Evolutionary conservation across 306 rosid genomes (phyloP).

Genomic region (Cucumis hystrix): DNA sequence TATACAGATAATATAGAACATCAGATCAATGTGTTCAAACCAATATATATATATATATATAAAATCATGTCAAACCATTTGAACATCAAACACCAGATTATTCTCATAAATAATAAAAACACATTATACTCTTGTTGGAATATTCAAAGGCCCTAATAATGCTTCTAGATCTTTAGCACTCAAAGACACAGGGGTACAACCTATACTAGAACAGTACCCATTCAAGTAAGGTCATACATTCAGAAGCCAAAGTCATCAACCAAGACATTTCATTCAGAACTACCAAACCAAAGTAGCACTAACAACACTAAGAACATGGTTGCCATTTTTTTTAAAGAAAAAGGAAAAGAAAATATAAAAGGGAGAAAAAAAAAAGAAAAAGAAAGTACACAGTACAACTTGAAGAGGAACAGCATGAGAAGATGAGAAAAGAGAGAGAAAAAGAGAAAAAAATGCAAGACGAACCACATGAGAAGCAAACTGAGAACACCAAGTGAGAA

Average conservation of each 20-base stretch:
- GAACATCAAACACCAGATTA: neutral
- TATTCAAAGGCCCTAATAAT: neutral
- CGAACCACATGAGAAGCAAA: no score
- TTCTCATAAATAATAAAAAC: slow-evolving; percentile 2
- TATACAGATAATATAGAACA: neutral
- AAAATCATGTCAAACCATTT: neutral
- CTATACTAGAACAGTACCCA: no score
- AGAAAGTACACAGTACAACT: neutral
- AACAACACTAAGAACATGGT: slow-evolving; percentile 5
- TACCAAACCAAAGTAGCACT: slow-evolving; percentile 5
- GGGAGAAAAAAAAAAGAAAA: no score
- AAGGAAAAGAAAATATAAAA: neutral
- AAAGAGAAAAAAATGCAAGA: no score
- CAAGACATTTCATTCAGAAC: slow-evolving; percentile 1
- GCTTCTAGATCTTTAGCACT: neutral
- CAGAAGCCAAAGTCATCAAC: neutral
- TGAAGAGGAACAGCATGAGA: no score
- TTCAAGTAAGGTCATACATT: neutral
- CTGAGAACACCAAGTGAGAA: no score
- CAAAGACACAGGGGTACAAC: no score
- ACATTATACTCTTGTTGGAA: slow-evolving; percentile 3
- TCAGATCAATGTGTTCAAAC: neutral
- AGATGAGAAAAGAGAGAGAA: no score
- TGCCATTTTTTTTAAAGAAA: neutral
- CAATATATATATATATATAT: neutral